Conservation (phyloP, 176 grass and related monocot genomes). For the Raddia distichophylla region DNA sequence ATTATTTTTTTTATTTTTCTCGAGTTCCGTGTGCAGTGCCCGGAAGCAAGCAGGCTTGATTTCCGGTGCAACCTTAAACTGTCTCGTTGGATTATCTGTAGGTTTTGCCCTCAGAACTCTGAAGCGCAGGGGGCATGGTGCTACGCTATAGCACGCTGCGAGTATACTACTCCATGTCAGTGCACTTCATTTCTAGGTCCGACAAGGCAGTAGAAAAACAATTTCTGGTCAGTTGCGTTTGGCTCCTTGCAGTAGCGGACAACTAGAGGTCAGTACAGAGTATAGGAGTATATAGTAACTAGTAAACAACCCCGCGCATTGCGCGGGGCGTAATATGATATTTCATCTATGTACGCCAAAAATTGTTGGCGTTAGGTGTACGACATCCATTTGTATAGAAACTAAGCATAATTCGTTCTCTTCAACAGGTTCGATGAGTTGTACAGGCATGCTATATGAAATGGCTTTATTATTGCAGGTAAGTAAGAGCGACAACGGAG, state of each 20-base stretch:
- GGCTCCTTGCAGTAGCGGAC: background rate
- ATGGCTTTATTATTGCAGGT: too few species aligned
- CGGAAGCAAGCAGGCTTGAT: slow-evolving; percentile 44
- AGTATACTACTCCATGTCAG: background rate
- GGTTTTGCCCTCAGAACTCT: background rate
- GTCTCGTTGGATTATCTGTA: slow-evolving; percentile 14
- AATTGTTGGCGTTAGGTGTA: too few species aligned
- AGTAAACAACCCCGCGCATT: too few species aligned
- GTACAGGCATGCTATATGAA: too few species aligned
- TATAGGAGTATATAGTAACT: background rate
- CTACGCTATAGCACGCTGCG: background rate
- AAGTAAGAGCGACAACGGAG: too few species aligned
- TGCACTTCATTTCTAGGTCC: background rate
- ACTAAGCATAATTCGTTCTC: too few species aligned
- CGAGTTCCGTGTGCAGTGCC: slow-evolving; percentile 26
- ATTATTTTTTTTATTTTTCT: background rate
- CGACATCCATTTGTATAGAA: too few species aligned
- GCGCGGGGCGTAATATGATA: too few species aligned
- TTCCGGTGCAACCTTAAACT: slow-evolving; percentile 27
- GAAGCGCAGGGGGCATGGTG: background rate
- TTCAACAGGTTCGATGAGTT: too few species aligned
- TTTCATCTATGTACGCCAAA: too few species aligned
- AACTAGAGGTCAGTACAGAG: background rate
- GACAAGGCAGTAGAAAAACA: background rate
- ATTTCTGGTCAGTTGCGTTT: background rate